Evolutionary conservation across 768 basidiomycete species (phyloP), one percentile per base, ranked within the genome.

Genomic region (Lentinula aciculospora): DNA sequence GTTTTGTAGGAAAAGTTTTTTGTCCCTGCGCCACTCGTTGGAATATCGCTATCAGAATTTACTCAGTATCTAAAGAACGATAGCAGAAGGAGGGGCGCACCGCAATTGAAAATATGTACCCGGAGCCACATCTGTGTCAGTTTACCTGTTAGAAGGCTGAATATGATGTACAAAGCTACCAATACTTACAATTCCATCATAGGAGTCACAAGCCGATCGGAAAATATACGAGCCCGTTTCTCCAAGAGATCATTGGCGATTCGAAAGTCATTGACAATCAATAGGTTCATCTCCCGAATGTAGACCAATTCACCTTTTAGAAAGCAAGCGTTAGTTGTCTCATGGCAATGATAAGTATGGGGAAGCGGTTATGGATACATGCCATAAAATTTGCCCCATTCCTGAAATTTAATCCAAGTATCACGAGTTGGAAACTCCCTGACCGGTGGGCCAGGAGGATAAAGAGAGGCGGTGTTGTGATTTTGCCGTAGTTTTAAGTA

Each of bases 201-300:
- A 4, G 51, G 21, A 2, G 47, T 39, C 1, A 31, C 10, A 39
- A 8, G 36, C 34, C 61, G 59, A 40, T 57, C 53, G 1, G 76
- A 76, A 61, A 76, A 78, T 5, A 71, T 74, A 5, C 65, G 60
- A 1, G 73, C 71, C 6, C 72, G 65, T 34, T 70, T 70, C 42
- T 75, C 72, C 28, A 77, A 66, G 4, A 77, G 64, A 10, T 73
- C 74, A 23, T 66, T 67, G 4, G 72, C 69, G 17, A 68, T 64
- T 44, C 70, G 67, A 23, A 64, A 54, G 9, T 66, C 68, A 60
- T 73, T 75, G 40, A 75, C 58, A n/a, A 76, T 59, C 57, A 74
- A 60, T 19, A 70, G 56, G 32, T 44, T 53, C 21, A 7, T 39
- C 17, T 53, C 34, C 1, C 21, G 51, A 25, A 53, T 8, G 17